These are phyloP conservation scores for Candida coleopterorum DNA, from an alignment of 805 yeast genomes.

Conservation along the genomic window DNA sequence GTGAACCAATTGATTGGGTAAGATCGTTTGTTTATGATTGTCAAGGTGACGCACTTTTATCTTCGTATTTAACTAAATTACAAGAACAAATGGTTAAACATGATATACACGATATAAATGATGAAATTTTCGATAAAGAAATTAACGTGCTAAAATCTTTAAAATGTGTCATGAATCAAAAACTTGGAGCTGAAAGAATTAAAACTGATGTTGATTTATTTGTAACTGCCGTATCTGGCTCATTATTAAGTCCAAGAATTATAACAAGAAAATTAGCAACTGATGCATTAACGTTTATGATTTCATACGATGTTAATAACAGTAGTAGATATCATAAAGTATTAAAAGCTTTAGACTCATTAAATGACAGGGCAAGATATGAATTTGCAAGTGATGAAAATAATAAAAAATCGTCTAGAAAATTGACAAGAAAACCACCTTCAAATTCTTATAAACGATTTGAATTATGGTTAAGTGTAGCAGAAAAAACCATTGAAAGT, in stretches of 20 bases:
- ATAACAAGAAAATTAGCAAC: slow-evolving; percentile 76
- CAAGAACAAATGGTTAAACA: slow-evolving; percentile 40
- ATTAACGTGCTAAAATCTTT: slow-evolving; percentile 72
- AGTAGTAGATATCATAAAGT: slow-evolving; percentile 50
- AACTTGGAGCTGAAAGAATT: slow-evolving; percentile 58
- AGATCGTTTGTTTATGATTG: slow-evolving; percentile 59
- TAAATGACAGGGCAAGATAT: slow-evolving; percentile 34
- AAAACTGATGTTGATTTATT: slow-evolving; percentile 35
- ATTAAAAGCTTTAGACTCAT: slow-evolving; percentile 45
- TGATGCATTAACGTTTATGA: slow-evolving; percentile 57
- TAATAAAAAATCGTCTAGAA: slow-evolving; percentile 8
- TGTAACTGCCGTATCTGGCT: slow-evolving; percentile 63
- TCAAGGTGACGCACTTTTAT: slow-evolving; percentile 78
- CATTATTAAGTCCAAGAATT: slow-evolving; percentile 69
- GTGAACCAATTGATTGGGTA: slow-evolving; percentile 85
- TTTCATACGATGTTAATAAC: slow-evolving; percentile 29
- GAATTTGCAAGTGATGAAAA: slow-evolving; percentile 25
- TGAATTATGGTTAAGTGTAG: slow-evolving; percentile 66
- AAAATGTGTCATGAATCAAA: slow-evolving; percentile 63
- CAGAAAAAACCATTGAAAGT: slow-evolving; percentile 70
- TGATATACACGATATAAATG: slow-evolving; percentile 36
- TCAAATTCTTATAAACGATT: slow-evolving; percentile 44
- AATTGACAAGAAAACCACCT: slow-evolving; percentile 33
- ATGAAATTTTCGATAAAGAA: slow-evolving; percentile 64
- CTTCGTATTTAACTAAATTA: slow-evolving; percentile 49